These are phyloP conservation scores for Austroboletus rostrupii DNA, from an alignment of 1,284 basidiomycete species.

Conservation along the genomic window DNA sequence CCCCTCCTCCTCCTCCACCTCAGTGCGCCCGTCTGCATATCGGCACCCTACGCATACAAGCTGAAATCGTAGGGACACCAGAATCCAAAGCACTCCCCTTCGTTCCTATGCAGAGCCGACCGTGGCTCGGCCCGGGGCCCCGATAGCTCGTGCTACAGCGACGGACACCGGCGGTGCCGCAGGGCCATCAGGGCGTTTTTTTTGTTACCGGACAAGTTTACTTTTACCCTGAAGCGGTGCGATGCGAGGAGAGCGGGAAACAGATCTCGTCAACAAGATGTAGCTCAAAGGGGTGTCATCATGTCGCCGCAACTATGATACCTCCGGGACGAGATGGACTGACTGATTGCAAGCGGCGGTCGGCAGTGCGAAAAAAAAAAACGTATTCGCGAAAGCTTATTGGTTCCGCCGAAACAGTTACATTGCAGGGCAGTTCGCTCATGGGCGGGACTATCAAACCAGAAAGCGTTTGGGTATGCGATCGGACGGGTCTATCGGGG, in stretches of 20 bases:
- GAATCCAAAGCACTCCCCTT: slow-evolving; percentile 65
- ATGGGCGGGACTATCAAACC: slow-evolving; percentile 84
- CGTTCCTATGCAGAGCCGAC: slow-evolving; percentile 91
- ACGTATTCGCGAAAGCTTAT: slow-evolving; percentile 90
- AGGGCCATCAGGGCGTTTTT: slow-evolving; percentile 62
- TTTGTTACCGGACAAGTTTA: slow-evolving; percentile 56
- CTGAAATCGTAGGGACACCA: slow-evolving; percentile 56
- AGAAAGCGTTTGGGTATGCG: too few species aligned
- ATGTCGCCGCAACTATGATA: too few species aligned
- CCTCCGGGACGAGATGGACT: too few species aligned
- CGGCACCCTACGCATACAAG: slow-evolving; percentile 70
- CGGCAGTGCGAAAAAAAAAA: slow-evolving; percentile 62
- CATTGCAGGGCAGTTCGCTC: slow-evolving; percentile 81
- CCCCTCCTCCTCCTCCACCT: too few species aligned
- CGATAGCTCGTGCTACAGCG: slow-evolving; percentile 82
- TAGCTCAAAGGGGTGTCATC: too few species aligned
- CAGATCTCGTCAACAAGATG: slow-evolving; percentile 66
- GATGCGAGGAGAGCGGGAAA: slow-evolving; percentile 80
- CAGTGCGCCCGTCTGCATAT: slow-evolving; percentile 82
- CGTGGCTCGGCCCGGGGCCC: slow-evolving; percentile 81
- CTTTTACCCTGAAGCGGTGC: slow-evolving; percentile 60
- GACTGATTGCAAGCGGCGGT: slow-evolving; percentile 27
- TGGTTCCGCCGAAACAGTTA: slow-evolving; percentile 83
- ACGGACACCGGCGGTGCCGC: slow-evolving; percentile 67
- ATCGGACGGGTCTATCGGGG: too few species aligned